Conservation (phyloP, 1,284 basidiomycete genomes). For the Austroboletus olivaceoglutinosus region DNA sequence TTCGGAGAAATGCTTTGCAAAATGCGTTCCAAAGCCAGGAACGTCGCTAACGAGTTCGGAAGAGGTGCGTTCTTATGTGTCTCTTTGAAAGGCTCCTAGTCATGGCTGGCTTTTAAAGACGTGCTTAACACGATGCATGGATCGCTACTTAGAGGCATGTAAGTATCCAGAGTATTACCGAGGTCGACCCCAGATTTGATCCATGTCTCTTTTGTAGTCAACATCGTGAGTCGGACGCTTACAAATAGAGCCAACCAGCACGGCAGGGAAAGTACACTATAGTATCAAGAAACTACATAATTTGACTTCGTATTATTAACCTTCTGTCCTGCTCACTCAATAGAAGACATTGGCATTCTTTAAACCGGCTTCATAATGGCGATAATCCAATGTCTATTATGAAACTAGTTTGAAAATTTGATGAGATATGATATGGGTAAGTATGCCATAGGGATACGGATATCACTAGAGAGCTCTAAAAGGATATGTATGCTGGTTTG, state of each 20-base stretch:
- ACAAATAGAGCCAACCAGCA: slow-evolving; percentile 45
- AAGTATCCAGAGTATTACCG: slow-evolving; percentile 31
- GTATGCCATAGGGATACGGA: slow-evolving; percentile 15
- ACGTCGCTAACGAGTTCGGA: slow-evolving; percentile 68
- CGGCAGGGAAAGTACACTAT: slow-evolving; percentile 22
- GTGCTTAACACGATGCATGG: slow-evolving; percentile 72
- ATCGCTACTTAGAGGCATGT: slow-evolving; percentile 85
- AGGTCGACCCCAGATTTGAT: not conserved
- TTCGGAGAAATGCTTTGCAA: slow-evolving; percentile 73
- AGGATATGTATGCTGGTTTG: slow-evolving; percentile 16
- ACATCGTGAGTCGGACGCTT: slow-evolving; percentile 71
- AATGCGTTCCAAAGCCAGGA: slow-evolving; percentile 78
- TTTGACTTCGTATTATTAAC: not conserved
- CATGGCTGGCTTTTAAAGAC: slow-evolving; percentile 43
- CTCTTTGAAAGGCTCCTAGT: not conserved
- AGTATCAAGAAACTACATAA: slow-evolving; percentile 1
- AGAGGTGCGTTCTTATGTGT: slow-evolving; percentile 47
- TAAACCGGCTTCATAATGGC: not conserved
- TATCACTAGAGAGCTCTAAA: slow-evolving; percentile 22
- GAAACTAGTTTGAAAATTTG: slow-evolving; percentile 12
- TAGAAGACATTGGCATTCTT: slow-evolving; percentile 1
- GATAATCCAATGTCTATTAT: slow-evolving; percentile 16
- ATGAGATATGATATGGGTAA: slow-evolving; percentile 7
- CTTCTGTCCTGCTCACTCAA: slow-evolving; percentile 1
- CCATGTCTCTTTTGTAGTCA: slow-evolving; percentile 46